phyloP scores from a whole-genome alignment of 129 eudicot genomes.

The Glebionis coronaria region DNA sequence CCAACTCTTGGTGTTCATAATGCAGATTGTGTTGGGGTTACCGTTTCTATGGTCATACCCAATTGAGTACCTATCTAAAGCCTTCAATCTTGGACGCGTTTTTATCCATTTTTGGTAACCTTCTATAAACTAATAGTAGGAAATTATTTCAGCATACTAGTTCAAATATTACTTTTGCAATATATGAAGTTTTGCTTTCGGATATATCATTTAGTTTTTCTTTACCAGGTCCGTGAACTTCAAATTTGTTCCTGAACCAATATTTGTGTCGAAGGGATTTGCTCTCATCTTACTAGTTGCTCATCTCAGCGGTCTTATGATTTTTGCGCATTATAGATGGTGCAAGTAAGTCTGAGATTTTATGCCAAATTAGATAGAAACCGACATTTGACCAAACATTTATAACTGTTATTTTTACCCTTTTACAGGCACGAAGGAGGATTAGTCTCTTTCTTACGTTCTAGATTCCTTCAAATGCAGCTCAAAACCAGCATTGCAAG shows the following conservation, averaged over 20 bases:
- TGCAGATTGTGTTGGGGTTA: conserved; percentile 85
- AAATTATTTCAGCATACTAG: neutral
- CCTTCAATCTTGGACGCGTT: conserved; percentile 94
- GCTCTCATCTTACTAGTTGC: conserved; percentile 59
- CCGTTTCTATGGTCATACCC: conserved; percentile 74
- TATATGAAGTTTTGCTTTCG: neutral
- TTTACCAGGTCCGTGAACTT: conserved; percentile 92
- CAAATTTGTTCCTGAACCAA: conserved; percentile 82
- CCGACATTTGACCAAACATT: too few relatives aligned
- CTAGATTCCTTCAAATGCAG: conserved; percentile 40
- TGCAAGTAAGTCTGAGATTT: conserved; percentile 70
- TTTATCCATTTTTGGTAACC: conserved; percentile 94
- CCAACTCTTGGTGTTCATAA: conserved; percentile 2
- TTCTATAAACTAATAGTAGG: conserved; percentile 13
- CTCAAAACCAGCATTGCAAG: conserved; percentile 37
- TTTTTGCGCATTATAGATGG: conserved; percentile 83
- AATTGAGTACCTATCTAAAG: conserved; percentile 71
- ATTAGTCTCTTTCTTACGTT: conserved; percentile 45
- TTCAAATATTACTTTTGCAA: neutral
- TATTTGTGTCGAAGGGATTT: conserved; percentile 68
- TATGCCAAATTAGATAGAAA: conserved; percentile 6
- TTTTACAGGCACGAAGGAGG: conserved; percentile 89
- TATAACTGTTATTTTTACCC: neutral
- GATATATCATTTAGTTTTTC: conserved; percentile 3
- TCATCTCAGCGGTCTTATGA: conserved; percentile 60